These are phyloP conservation scores for Nyssa sinensis DNA, from an alignment of 148 eudicot species.

Conservation along the genomic window DNA sequence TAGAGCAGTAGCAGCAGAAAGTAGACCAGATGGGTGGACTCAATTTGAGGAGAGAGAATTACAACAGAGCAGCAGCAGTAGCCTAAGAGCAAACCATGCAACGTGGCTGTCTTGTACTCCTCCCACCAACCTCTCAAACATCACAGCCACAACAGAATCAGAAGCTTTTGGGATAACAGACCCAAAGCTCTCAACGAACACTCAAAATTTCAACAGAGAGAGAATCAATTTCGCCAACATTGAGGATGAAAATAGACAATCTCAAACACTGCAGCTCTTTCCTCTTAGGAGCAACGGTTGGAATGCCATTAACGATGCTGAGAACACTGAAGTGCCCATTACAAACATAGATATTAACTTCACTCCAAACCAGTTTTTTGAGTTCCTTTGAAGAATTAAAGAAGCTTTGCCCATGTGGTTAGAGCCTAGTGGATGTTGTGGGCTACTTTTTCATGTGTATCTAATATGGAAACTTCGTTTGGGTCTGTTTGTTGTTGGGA, in stretches of 20 bases:
- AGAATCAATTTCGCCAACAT: neutral
- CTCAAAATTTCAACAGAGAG: neutral
- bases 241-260: neutral
- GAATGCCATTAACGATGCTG: neutral
- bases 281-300: slow-evolving; percentile 12
- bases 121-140: neutral
- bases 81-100: neutral
- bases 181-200: neutral
- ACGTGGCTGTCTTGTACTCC: slow-evolving; percentile 13
- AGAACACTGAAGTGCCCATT: neutral
- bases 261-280: slow-evolving; percentile 34
- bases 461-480: neutral
- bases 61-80: neutral
- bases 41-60: slow-evolving; percentile 4
- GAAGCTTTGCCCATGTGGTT: neutral
- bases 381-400: slow-evolving; percentile 28
- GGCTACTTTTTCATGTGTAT: neutral
- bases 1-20: slow-evolving; percentile 23
- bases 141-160: neutral
- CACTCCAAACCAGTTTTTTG: slow-evolving; percentile 16
- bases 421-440: neutral
- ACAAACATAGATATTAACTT: neutral
- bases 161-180: neutral
- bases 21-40: slow-evolving; percentile 5
- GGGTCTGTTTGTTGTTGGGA: neutral